phyloP scores from a whole-genome alignment of 306 rosid species.

The Carpinus viminea region DNA sequence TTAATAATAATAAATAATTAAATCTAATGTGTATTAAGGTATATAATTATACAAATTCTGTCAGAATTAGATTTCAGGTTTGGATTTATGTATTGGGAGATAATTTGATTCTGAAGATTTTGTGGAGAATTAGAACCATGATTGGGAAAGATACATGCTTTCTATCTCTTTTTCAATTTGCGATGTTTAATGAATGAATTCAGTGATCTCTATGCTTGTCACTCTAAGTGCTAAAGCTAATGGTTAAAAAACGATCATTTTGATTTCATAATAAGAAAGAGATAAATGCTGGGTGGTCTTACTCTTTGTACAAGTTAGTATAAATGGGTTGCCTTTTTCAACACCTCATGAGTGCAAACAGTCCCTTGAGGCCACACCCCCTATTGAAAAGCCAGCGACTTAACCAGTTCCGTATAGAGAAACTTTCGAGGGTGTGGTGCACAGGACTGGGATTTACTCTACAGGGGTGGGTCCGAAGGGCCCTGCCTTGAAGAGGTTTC shows the following conservation, averaged over 20 bases:
- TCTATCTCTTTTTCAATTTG: background rate
- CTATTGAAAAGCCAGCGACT: too few species aligned
- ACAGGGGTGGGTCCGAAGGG: too few species aligned
- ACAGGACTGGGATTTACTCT: too few species aligned
- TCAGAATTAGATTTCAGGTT: background rate
- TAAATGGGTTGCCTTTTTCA: too few species aligned
- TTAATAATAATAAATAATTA: too few species aligned
- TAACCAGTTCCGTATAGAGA: too few species aligned
- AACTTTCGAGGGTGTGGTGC: too few species aligned
- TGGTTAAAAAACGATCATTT: background rate
- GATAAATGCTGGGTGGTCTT: background rate
- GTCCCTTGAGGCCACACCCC: too few species aligned
- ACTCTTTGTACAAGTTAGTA: background rate
- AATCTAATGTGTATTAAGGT: too few species aligned
- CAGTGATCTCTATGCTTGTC: background rate
- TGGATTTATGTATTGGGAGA: background rate
- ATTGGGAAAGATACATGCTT: background rate
- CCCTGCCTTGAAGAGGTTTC: too few species aligned
- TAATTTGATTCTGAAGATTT: background rate
- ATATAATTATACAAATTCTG: background rate
- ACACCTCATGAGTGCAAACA: too few species aligned
- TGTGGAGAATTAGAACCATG: background rate
- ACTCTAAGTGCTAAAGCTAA: background rate
- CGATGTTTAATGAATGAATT: background rate
- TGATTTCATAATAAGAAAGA: background rate